These are phyloP conservation scores for Infundibulicybe gibba DNA, from an alignment of 768 basidiomycete genomes.

Conservation along the genomic window DNA sequence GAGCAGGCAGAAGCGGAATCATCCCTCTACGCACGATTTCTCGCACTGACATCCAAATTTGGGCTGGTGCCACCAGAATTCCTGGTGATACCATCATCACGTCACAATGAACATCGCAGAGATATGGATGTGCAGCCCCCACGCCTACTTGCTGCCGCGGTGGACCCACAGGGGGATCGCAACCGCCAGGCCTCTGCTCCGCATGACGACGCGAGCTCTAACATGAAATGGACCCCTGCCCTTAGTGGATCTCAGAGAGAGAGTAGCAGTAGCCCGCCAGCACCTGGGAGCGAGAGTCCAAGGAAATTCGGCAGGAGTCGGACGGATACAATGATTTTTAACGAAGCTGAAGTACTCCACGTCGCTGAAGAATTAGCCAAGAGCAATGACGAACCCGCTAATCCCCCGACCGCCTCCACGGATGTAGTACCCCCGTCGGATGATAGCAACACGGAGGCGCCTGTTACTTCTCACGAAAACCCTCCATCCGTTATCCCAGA, in stretches of 20 bases:
- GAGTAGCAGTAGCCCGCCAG: conserved; percentile 18
- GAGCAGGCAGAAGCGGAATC: conserved; percentile 90
- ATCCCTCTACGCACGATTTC: conserved; percentile 85
- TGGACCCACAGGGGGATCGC: conserved; percentile 22
- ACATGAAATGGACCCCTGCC: not conserved
- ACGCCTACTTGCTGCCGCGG: conserved; percentile 34
- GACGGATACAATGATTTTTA: conserved; percentile 76
- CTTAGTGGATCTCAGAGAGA: conserved; percentile 2
- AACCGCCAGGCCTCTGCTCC: not conserved
- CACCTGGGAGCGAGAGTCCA: conserved; percentile 30
- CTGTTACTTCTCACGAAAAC: too few species aligned
- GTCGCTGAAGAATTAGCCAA: conserved; percentile 31
- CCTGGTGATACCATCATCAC: conserved; percentile 65
- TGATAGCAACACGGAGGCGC: too few species aligned
- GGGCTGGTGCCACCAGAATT: conserved; percentile 81
- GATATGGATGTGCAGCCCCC: conserved; percentile 29
- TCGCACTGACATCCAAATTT: conserved; percentile 76
- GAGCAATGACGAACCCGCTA: not conserved
- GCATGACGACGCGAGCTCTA: not conserved
- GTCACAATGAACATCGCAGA: conserved; percentile 9
- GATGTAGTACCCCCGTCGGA: too few species aligned
- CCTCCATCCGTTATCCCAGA: conserved; percentile 5
- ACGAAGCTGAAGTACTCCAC: conserved; percentile 26
- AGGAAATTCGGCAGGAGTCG: conserved; percentile 49
- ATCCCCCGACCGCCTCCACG: too few species aligned